A percentile compares a stretch with the other conserved stretches of the same genome.
Conservation (phyloP, 2,329 filamentous ascomycete species). For the Cladosporium sp. region DNA sequence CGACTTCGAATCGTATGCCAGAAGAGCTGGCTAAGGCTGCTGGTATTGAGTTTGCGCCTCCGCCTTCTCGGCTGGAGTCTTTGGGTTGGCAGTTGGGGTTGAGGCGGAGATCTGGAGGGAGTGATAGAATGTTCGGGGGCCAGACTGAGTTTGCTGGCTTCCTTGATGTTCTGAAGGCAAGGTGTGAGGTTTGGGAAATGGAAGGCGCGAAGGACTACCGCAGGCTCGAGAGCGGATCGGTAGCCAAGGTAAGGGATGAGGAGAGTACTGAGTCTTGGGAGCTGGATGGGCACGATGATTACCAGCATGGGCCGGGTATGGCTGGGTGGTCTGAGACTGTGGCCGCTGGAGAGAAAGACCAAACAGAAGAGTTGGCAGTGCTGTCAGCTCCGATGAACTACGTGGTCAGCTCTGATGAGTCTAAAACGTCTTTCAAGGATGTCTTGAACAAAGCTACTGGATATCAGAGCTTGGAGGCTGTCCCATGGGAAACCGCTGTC, state of each 20-base stretch:
- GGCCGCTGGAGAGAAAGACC: background rate
- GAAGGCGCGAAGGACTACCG: constrained; percentile 70
- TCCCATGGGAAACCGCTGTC: constrained; percentile 46
- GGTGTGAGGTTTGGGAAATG: constrained; percentile 85
- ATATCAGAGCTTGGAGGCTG: background rate
- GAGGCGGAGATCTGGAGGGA: constrained; percentile 34
- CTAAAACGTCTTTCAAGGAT: constrained; percentile 17
- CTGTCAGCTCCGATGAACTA: constrained; percentile 13
- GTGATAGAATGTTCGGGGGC: constrained; percentile 57
- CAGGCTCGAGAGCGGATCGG: constrained; percentile 54
- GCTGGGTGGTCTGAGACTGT: constrained; percentile 20
- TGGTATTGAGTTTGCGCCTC: constrained; percentile 66
- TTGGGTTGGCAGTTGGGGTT: constrained; percentile 34
- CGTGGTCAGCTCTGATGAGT: background rate
- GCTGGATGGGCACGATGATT: constrained; percentile 29
- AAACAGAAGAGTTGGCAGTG: constrained; percentile 6
- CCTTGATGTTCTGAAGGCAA: constrained; percentile 71
- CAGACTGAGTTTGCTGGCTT: constrained; percentile 75
- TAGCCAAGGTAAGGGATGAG: constrained; percentile 26
- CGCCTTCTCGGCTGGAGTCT: constrained; percentile 46
- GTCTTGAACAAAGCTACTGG: constrained; percentile 25
- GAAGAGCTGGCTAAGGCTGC: constrained; percentile 76
- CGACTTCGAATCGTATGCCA: constrained; percentile 80
- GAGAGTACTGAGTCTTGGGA: constrained; percentile 25
- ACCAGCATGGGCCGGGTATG: constrained; percentile 26